phyloP scores from a whole-genome alignment of 345 rosid genomes.

The Citrus mangshanensis region DNA sequence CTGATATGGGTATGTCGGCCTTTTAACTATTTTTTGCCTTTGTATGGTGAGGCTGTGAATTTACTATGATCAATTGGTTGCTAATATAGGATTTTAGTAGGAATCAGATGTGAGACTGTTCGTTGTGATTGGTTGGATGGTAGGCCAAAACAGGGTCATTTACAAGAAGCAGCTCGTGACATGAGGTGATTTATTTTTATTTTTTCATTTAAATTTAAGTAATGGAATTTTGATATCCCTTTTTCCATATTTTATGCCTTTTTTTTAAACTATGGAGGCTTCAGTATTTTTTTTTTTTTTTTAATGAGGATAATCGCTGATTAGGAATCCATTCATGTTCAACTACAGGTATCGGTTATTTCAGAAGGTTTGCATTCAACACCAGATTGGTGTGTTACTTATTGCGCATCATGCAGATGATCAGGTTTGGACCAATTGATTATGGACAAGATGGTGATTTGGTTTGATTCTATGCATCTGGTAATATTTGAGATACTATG shows the following conservation, averaged over 20 bases:
- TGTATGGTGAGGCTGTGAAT: not conserved
- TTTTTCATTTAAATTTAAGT: not conserved
- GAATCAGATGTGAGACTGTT: conserved; percentile 85
- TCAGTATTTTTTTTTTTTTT: not conserved
- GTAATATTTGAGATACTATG: conserved; percentile 29
- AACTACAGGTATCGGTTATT: conserved; percentile 64
- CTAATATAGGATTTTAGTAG: conserved; percentile 46
- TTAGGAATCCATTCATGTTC: conserved; percentile 1
- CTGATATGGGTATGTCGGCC: conserved; percentile 60
- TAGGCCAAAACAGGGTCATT: conserved; percentile 78
- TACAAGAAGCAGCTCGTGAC: conserved; percentile 91
- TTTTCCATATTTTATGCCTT: not conserved
- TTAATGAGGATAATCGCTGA: not conserved
- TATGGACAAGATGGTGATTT: not conserved
- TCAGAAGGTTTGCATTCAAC: conserved; percentile 52
- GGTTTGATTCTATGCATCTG: not conserved
- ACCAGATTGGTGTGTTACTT: conserved; percentile 67
- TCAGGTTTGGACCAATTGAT: conserved; percentile 49
- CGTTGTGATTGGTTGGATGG: conserved; percentile 75
- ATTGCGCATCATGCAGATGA: conserved; percentile 95
- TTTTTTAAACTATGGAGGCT: not conserved
- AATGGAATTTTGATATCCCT: not conserved
- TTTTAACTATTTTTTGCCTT: conserved; percentile 2
- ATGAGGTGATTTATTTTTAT: conserved; percentile 44
- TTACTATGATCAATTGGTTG: conserved; percentile 1